A percentile compares a stretch with the other conserved stretches of the same genome.
These are phyloP conservation scores for Rhodotorula sp. DNA, from an alignment of 1,284 basidiomycete genomes.

Conservation along the genomic window DNA sequence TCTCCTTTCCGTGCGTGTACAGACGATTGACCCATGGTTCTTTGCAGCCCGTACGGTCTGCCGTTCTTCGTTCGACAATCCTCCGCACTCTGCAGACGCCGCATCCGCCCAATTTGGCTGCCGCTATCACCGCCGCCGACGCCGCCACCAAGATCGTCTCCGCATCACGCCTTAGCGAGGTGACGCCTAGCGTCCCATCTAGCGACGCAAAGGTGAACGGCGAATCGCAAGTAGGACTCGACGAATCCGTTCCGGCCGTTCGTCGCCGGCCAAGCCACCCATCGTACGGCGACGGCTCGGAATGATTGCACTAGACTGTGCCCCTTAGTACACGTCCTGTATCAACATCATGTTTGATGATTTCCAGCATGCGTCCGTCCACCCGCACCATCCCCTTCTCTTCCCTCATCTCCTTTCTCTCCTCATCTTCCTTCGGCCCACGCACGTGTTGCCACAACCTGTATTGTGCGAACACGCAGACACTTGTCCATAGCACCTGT, in stretches of 20 bases:
- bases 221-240: not conserved
- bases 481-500: too few species aligned
- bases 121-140: not conserved
- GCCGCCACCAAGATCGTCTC: not conserved
- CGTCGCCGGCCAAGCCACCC: not conserved
- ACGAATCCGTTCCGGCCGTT: not conserved
- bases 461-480: too few species aligned
- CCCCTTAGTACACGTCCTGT: too few species aligned
- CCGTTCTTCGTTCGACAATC: constrained; percentile 27
- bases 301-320: not conserved
- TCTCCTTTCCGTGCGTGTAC: too few species aligned
- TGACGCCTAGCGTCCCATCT: not conserved
- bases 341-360: too few species aligned
- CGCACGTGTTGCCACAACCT: too few species aligned
- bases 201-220: not conserved
- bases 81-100: constrained; percentile 14
- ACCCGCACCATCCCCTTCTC: too few species aligned
- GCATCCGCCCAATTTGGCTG: not conserved
- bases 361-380: too few species aligned
- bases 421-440: too few species aligned
- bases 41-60: constrained; percentile 22
- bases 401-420: too few species aligned
- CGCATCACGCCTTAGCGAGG: not conserved
- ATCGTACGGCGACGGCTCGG: not conserved
- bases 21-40: not conserved